Conservation (phyloP, 129 eudicot species). For the Lactuca saligna region DNA sequence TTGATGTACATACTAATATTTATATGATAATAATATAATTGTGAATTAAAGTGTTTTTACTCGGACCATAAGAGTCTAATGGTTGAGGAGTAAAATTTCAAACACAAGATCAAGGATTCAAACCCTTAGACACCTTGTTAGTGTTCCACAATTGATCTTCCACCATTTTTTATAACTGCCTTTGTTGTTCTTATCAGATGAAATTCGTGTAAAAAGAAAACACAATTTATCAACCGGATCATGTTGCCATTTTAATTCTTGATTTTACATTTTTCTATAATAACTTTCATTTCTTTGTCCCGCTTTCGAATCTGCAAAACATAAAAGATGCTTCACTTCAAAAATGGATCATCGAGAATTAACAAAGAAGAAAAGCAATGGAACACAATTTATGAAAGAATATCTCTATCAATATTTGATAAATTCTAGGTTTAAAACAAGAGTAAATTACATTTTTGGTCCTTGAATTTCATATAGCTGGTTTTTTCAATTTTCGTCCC, state of each 20-base stretch:
- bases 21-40: too few relatives aligned
- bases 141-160: too few relatives aligned
- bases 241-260: slow-evolving; percentile 22
- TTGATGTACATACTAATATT: too few relatives aligned
- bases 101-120: too few relatives aligned
- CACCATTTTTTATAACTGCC: background rate
- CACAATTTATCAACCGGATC: background rate
- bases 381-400: background rate
- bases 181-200: background rate
- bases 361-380: background rate
- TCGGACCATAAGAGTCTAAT: too few relatives aligned
- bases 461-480: too few relatives aligned
- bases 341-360: background rate
- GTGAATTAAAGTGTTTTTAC: too few relatives aligned
- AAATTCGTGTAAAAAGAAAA: background rate
- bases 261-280: slow-evolving; percentile 61
- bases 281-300: slow-evolving; percentile 58
- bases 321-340: background rate
- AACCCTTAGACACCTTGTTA: too few relatives aligned
- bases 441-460: background rate
- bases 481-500: background rate
- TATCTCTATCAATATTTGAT: too few relatives aligned
- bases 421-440: background rate
- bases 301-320: slow-evolving; percentile 66
- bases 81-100: too few relatives aligned